A percentile compares a stretch with the other conserved stretches of the same genome.
phyloP scores from a whole-genome alignment of 2,329 filamentous ascomycete genomes.

The Phialophora expanda region DNA sequence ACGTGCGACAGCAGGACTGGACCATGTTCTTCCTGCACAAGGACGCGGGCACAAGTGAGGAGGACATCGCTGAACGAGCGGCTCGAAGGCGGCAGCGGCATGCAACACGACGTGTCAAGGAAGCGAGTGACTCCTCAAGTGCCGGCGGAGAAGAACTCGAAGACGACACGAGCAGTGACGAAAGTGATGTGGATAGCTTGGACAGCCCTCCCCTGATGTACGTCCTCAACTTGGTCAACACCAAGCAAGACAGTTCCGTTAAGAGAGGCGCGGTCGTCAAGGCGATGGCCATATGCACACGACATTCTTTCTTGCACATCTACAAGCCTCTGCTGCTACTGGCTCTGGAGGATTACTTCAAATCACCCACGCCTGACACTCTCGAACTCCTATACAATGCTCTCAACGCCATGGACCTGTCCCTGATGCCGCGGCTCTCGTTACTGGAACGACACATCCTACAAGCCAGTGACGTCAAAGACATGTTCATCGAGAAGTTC shows the following conservation, averaged over 20 bases:
- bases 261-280: slow-evolving; percentile 88
- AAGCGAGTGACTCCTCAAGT: slow-evolving; percentile 49
- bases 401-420: slow-evolving; percentile 96
- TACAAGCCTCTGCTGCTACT: slow-evolving; percentile 95
- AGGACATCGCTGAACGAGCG: slow-evolving; percentile 64
- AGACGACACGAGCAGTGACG: slow-evolving; percentile 52
- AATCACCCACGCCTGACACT: slow-evolving; percentile 84
- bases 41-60: slow-evolving; percentile 82
- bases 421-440: slow-evolving; percentile 84
- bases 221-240: slow-evolving; percentile 96
- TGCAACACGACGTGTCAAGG: slow-evolving; percentile 44
- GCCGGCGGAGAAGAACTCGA: slow-evolving; percentile 54
- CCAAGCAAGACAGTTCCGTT: slow-evolving; percentile 77
- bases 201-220: slow-evolving; percentile 94
- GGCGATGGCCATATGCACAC: slow-evolving; percentile 97
- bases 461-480: slow-evolving; percentile 89
- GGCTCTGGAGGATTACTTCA: slow-evolving; percentile 96
- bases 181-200: slow-evolving; percentile 69
- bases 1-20: slow-evolving; percentile 95
- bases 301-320: slow-evolving; percentile 96
- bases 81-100: slow-evolving; percentile 50
- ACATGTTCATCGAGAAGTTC: slow-evolving; percentile 97
- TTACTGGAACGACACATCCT: slow-evolving; percentile 83
- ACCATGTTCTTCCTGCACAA: slow-evolving; percentile 99
- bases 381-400: slow-evolving; percentile 86